A percentile compares a stretch with the other conserved stretches of the same genome.
phyloP scores from a whole-genome alignment of 768 basidiomycete genomes.

The Suillus luteus region DNA sequence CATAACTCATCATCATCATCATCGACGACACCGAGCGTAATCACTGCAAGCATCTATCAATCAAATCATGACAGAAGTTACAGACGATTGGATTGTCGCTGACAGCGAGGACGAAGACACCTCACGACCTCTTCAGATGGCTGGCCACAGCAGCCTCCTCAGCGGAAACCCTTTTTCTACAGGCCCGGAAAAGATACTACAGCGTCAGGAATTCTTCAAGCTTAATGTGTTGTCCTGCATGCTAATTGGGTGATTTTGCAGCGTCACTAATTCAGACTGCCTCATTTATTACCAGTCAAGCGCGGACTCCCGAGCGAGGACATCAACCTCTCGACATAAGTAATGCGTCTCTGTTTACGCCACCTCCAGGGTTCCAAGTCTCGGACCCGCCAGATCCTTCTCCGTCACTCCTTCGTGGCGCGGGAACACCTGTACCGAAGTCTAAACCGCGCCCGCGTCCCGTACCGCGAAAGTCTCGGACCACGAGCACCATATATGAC shows the following conservation, averaged over 20 bases:
- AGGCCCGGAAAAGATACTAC: background rate
- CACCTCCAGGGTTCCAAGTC: conserved; percentile 11
- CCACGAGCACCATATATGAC: conserved; percentile 6
- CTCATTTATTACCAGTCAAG: conserved; percentile 18
- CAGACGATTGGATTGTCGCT: conserved; percentile 46
- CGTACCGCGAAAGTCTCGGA: conserved; percentile 1
- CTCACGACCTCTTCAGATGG: background rate
- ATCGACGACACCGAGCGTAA: conserved; percentile 5
- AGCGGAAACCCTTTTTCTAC: background rate
- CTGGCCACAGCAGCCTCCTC: background rate
- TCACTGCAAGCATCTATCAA: background rate
- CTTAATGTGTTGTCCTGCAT: background rate
- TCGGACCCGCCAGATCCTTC: conserved; percentile 15
- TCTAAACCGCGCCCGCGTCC: conserved; percentile 37
- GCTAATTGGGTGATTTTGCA: background rate
- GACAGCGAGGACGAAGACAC: conserved; percentile 47
- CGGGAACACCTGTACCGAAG: conserved; percentile 9
- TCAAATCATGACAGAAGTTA: conserved; percentile 13
- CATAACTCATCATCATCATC: background rate
- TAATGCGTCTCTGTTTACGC: conserved; percentile 32
- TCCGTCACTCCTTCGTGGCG: conserved; percentile 12
- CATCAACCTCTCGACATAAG: conserved; percentile 9
- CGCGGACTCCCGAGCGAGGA: conserved; percentile 19
- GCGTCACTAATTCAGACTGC: conserved; percentile 25
- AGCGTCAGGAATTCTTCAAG: background rate